Evolutionary conservation across 306 rosid species (phyloP), one percentile per base, ranked within the genome.

Genomic region (Cotoneaster glaucophyllus): DNA sequence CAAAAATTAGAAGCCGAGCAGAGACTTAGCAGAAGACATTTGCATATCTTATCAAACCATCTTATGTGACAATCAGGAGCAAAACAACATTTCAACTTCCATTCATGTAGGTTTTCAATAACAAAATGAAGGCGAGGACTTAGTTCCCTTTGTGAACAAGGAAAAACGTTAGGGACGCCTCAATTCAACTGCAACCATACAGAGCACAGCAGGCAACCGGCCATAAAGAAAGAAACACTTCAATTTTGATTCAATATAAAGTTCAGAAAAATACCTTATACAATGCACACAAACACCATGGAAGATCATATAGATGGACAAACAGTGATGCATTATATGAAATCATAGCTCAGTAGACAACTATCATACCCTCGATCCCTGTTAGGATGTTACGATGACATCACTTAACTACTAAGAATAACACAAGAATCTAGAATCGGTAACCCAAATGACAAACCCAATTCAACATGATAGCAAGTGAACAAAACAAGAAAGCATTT

Each of bases 1-100:
- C 77, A 74, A 74, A 78, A n/a, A 44, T n/a, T 28, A 44, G 7
- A 21, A 37, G 15, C 24, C 8, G 45, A 41, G 76, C 41, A 78
- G 48, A 76, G 34, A 22, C 31, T 11, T 13, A 10, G 31, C 6
- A 11, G 59, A 79, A 70, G 81, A 70, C 12, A 58, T 62, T 59
- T 74, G 21, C 69, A 32, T 44, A 50, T 45, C 31, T 54, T 34
- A 44, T 57, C 14, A 54, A 61, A 64, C 63, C 53, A 62, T 74
- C 17, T 3, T 26, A 61, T 41, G 4, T 53, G 41, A 66, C 18
- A 34, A 24, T 7, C 3, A 15, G 25, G 24, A 8, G 34, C 13
- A 29, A 66, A 50, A 19, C 19, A 50, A 53, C 0, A 31, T 17
- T 67, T 67, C 65, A 26, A 61, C 65, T 61, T 25, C 18, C 32